These are phyloP conservation scores for Stephania japonica DNA, from an alignment of 164 flowering plant genomes.

Conservation along the genomic window DNA sequence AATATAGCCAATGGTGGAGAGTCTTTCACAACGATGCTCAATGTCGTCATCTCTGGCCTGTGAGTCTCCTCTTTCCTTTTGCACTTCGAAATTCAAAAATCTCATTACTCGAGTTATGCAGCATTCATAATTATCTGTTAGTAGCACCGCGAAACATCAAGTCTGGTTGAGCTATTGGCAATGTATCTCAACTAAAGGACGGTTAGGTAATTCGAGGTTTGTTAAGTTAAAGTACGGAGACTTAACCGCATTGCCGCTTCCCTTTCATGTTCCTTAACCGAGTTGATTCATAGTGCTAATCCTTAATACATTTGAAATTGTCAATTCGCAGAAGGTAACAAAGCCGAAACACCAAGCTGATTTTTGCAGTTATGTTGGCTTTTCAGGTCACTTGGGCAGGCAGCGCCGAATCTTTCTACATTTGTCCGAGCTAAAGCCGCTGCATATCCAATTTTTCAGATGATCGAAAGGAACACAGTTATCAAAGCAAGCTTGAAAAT, in stretches of 20 bases:
- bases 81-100: background rate
- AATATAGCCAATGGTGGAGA: conserved; percentile 85
- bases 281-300: too few relatives aligned
- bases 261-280: too few relatives aligned
- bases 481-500: conserved; percentile 38
- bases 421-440: conserved; percentile 79
- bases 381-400: conserved; percentile 85
- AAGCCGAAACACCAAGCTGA: background rate
- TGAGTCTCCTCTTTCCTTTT: conserved; percentile 38
- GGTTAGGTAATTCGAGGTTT: too few relatives aligned
- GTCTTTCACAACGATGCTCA: conserved; percentile 99
- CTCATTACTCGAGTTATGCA: background rate
- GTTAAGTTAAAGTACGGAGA: too few relatives aligned
- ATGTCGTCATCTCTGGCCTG: conserved; percentile 96
- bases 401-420: conserved; percentile 80
- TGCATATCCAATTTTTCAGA: conserved; percentile 86
- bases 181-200: too few relatives aligned
- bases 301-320: too few relatives aligned
- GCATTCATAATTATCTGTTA: too few relatives aligned
- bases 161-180: too few relatives aligned
- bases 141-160: too few relatives aligned
- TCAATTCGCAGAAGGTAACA: too few relatives aligned
- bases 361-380: background rate
- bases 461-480: conserved; percentile 76
- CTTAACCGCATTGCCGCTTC: too few relatives aligned